Evolutionary conservation across 768 basidiomycete species (phyloP).

Genomic region (Strobilomyces confusus): DNA sequence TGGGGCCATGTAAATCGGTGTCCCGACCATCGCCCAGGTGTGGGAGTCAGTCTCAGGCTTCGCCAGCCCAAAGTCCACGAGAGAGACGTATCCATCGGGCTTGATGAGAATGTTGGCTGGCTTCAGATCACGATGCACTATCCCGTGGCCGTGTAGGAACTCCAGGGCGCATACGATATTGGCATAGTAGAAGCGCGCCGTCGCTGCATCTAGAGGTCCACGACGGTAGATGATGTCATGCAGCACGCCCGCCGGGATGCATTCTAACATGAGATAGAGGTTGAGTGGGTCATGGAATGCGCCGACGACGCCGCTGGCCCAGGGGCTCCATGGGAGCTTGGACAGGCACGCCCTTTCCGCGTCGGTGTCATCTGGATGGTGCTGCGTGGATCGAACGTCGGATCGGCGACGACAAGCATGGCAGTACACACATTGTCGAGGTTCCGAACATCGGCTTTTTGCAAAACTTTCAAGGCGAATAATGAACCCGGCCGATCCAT

Average conservation of each 20-base stretch:
- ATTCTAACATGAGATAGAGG: slow-evolving; percentile 50
- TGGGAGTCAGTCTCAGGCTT: slow-evolving; percentile 15
- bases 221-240: slow-evolving; percentile 33
- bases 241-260: slow-evolving; percentile 43
- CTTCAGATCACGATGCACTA: slow-evolving; percentile 55
- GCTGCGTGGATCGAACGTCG: slow-evolving; percentile 14
- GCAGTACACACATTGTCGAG: slow-evolving; percentile 27
- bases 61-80: slow-evolving; percentile 51
- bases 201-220: slow-evolving; percentile 30
- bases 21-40: slow-evolving; percentile 39
- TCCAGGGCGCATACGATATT: slow-evolving; percentile 50
- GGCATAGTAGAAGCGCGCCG: slow-evolving; percentile 48
- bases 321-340: slow-evolving; percentile 50
- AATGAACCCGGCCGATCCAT: slow-evolving; percentile 35
- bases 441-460: slow-evolving; percentile 33
- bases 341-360: slow-evolving; percentile 41
- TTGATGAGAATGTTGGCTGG: slow-evolving; percentile 56
- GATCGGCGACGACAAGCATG: not conserved
- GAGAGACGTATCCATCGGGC: slow-evolving; percentile 49
- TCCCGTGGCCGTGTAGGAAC: slow-evolving; percentile 41
- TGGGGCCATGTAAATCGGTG: slow-evolving; percentile 47
- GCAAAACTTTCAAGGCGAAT: slow-evolving; percentile 46
- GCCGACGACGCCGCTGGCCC: slow-evolving; percentile 44
- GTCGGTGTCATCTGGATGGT: slow-evolving; percentile 30
- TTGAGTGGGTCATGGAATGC: slow-evolving; percentile 44